Percentiles rank a stretch among this genome's conserved stretches.
phyloP scores from a whole-genome alignment of 2,329 filamentous ascomycete genomes.

The Cadophora sp. region DNA sequence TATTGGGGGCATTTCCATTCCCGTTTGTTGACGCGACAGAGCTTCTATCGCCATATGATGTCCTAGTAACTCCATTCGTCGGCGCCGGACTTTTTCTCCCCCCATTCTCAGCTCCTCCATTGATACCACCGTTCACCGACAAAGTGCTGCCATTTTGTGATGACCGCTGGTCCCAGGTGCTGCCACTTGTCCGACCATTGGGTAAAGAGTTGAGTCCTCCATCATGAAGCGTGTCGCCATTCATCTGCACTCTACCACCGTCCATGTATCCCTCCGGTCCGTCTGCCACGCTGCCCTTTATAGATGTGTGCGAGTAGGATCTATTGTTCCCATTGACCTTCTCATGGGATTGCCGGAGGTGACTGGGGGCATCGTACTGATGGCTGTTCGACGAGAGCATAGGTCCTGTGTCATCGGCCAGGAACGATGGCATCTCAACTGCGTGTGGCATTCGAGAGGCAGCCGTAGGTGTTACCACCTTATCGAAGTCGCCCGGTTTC shows the following conservation, averaged over 20 bases:
- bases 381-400: constrained; percentile 40
- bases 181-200: constrained; percentile 59
- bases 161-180: constrained; percentile 45
- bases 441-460: constrained; percentile 49
- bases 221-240: constrained; percentile 42
- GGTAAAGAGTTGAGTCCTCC: constrained; percentile 66
- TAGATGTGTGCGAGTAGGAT: constrained; percentile 39
- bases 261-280: constrained; percentile 43
- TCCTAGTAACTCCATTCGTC: constrained; percentile 37
- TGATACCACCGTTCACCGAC: constrained; percentile 41
- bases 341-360: constrained; percentile 44
- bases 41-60: constrained; percentile 39
- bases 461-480: constrained; percentile 36
- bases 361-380: constrained; percentile 46
- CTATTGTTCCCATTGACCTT: constrained; percentile 44
- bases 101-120: constrained; percentile 40
- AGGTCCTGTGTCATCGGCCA: constrained; percentile 50
- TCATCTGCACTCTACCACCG: constrained; percentile 34
- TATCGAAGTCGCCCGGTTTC: constrained; percentile 34
- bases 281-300: constrained; percentile 45
- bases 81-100: constrained; percentile 41
- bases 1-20: constrained; percentile 31
- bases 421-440: constrained; percentile 58
- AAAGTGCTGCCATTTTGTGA: constrained; percentile 42
- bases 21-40: constrained; percentile 42